These are phyloP conservation scores for Sporothrix mexicana DNA, from an alignment of 2,329 filamentous ascomycete genomes.

Conservation along the genomic window DNA sequence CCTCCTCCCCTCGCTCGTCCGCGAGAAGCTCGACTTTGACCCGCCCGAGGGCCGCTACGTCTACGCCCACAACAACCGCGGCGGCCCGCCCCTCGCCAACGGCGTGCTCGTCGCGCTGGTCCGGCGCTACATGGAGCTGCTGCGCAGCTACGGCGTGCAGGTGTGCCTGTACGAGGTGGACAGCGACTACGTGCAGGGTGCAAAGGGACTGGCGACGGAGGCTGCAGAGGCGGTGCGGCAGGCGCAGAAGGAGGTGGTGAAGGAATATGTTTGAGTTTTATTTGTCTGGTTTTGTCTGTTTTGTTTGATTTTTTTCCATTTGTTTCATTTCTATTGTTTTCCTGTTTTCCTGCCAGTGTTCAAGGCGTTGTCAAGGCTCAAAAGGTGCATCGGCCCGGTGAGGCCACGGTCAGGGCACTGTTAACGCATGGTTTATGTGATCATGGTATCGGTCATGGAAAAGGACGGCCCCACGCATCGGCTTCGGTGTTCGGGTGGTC, in stretches of 20 bases:
- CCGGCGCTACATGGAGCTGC: constrained; percentile 30
- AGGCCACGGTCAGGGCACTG: too few relatives aligned
- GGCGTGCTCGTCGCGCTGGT: constrained; percentile 29
- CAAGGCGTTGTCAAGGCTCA: not conserved
- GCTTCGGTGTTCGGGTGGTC: too few relatives aligned
- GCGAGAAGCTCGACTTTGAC: constrained; percentile 15
- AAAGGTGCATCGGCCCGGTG: not conserved
- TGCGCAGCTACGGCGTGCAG: constrained; percentile 31
- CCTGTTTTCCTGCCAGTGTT: not conserved
- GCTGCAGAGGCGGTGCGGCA: not conserved
- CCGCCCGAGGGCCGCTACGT: constrained; percentile 28
- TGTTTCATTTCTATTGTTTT: not conserved
- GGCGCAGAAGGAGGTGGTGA: not conserved
- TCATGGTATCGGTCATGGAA: too few relatives aligned
- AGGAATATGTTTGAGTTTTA: too few relatives aligned
- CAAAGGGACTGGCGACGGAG: not conserved
- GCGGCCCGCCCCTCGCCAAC: constrained; percentile 24
- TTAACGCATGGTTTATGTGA: too few relatives aligned
- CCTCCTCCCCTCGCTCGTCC: not conserved
- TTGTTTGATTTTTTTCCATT: not conserved
- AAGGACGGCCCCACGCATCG: too few relatives aligned
- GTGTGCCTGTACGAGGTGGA: constrained; percentile 26
- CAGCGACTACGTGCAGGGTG: not conserved
- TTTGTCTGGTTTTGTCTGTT: too few relatives aligned
- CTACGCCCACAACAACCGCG: not conserved